A percentile compares a stretch with the other conserved stretches of the same genome.
Conservation (phyloP, 2,329 filamentous ascomycete species). For the Dryadomyces quercus-mongolicae region DNA sequence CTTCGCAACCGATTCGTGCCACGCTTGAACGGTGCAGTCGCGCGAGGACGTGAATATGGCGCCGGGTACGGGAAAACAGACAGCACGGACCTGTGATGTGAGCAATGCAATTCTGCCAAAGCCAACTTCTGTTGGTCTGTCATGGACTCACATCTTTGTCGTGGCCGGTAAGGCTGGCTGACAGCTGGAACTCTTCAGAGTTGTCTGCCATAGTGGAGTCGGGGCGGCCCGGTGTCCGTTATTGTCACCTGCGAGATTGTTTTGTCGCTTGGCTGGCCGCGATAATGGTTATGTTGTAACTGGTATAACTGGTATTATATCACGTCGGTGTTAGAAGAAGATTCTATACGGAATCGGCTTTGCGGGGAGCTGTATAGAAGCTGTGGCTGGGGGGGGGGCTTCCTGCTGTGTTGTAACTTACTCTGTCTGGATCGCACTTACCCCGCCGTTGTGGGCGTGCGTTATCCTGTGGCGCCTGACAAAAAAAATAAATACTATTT, state of each 20-base stretch:
- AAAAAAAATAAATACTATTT: not conserved
- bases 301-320: too few relatives aligned
- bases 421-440: not conserved
- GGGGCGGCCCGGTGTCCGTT: not conserved
- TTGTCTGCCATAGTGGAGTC: conserved; percentile 8
- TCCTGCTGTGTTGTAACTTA: too few relatives aligned
- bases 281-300: too few relatives aligned
- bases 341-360: too few relatives aligned
- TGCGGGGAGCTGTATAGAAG: too few relatives aligned
- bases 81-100: conserved; percentile 62
- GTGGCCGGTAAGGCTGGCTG: conserved; percentile 78
- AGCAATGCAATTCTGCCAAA: not conserved
- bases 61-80: conserved; percentile 63
- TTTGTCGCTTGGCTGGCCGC: not conserved
- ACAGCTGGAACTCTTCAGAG: conserved; percentile 86
- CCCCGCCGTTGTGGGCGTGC: not conserved
- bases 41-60: conserved; percentile 71
- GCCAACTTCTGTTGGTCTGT: not conserved
- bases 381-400: too few relatives aligned
- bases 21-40: conserved; percentile 80
- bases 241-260: not conserved
- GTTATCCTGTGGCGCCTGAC: not conserved
- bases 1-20: conserved; percentile 49
- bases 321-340: too few relatives aligned
- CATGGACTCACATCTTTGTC: conserved; percentile 71